phyloP scores from a whole-genome alignment of 257 asterid genomes.

The Solanum chaucha region DNA sequence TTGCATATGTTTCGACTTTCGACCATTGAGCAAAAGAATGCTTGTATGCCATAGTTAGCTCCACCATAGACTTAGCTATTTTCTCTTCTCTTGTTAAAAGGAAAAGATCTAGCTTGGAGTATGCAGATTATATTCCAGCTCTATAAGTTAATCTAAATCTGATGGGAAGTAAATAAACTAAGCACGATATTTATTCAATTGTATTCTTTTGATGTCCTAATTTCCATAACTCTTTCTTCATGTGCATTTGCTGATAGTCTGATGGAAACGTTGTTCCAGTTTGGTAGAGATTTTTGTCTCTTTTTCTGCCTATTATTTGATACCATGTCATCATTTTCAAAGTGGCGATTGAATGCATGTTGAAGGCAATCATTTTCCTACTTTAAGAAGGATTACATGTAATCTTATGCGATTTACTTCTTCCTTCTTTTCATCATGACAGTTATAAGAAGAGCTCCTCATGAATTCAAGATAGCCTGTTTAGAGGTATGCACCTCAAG shows the following conservation, averaged over 20 bases:
- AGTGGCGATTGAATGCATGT: background rate
- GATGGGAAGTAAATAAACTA: background rate
- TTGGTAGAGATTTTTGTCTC: background rate
- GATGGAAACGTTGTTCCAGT: background rate
- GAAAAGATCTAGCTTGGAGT: background rate
- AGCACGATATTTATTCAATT: background rate
- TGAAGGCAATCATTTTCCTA: background rate
- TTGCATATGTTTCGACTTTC: background rate
- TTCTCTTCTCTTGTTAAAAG: background rate
- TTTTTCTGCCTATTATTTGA: background rate
- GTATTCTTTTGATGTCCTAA: background rate
- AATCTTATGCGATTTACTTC: background rate
- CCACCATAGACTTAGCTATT: background rate
- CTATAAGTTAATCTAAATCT: background rate
- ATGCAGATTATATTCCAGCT: background rate
- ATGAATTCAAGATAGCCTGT: slow-evolving; percentile 98
- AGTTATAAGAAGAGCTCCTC: slow-evolving; percentile 99
- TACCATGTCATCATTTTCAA: background rate
- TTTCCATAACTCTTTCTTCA: background rate
- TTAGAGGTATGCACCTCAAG: slow-evolving; percentile 55
- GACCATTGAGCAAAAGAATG: background rate
- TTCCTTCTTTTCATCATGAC: slow-evolving; percentile 15
- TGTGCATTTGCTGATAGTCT: background rate
- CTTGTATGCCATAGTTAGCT: background rate
- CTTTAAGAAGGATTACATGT: background rate